Evolutionary conservation across 164 flowering plant species (phyloP).

Genomic region (Tinospora cordifolia): DNA sequence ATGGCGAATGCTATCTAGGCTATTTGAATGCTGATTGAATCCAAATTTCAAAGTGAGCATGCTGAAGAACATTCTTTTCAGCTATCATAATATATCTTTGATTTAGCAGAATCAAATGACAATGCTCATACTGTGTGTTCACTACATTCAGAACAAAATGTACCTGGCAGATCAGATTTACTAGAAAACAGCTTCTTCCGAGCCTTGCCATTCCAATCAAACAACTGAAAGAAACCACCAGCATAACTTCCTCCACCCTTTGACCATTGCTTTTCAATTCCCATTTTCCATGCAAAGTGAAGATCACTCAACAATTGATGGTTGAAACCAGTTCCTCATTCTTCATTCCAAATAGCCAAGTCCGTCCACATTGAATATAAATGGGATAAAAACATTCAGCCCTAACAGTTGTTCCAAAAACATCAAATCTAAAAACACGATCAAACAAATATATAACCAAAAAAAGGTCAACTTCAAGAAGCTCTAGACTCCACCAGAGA

Average conservation of each 20-base stretch:
- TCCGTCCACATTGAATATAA: slow-evolving; percentile 22
- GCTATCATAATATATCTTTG: not conserved
- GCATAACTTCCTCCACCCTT: slow-evolving; percentile 60
- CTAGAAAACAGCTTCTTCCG: slow-evolving; percentile 73
- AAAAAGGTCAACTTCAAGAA: not conserved
- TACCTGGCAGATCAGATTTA: slow-evolving; percentile 70
- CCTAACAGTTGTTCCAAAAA: not conserved
- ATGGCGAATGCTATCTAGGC: too few relatives aligned
- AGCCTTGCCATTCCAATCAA: slow-evolving; percentile 90
- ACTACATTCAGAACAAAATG: slow-evolving; percentile 1
- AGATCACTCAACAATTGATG: slow-evolving; percentile 4
- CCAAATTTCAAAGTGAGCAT: not conserved
- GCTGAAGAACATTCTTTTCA: too few relatives aligned
- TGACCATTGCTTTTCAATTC: slow-evolving; percentile 49
- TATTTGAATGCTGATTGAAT: not conserved
- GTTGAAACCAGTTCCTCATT: not conserved
- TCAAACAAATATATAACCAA: not conserved
- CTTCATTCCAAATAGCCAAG: slow-evolving; percentile 1
- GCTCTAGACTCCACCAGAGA: not conserved
- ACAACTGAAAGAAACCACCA: slow-evolving; percentile 79
- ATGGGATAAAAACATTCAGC: not conserved
- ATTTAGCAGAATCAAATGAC: not conserved
- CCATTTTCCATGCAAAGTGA: slow-evolving; percentile 34
- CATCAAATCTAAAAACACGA: not conserved
- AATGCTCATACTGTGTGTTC: not conserved